A percentile compares a stretch with the other conserved stretches of the same genome.
phyloP scores from a whole-genome alignment of 495 filamentous ascomycete species.

The Neurospora pannonica region DNA sequence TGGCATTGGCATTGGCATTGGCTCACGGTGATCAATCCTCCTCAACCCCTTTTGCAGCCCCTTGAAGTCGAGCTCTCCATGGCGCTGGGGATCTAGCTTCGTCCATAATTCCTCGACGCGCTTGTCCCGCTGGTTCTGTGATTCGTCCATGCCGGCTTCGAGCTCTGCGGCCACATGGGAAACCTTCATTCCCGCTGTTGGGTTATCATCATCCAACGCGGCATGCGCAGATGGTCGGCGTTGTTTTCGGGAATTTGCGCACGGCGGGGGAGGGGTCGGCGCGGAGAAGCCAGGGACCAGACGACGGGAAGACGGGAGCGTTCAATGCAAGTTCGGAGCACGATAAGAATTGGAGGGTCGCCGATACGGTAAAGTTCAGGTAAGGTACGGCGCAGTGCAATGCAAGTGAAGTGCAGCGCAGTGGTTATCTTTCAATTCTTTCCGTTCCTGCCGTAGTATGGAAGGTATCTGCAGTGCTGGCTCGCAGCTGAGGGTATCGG shows the following conservation, averaged over 20 bases:
- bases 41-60: slow-evolving; percentile 75
- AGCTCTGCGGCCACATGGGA: slow-evolving; percentile 34
- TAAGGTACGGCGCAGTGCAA: neutral
- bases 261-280: slow-evolving; percentile 6
- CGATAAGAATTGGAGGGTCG: neutral
- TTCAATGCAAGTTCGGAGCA: neutral
- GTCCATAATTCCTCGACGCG: slow-evolving; percentile 74
- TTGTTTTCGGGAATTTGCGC: neutral
- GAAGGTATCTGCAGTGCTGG: neutral
- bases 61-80: slow-evolving; percentile 71
- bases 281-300: neutral
- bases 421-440: neutral
- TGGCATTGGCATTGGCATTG: slow-evolving; percentile 2
- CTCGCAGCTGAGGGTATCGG: neutral
- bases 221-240: neutral
- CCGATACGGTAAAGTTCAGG: neutral
- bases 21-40: slow-evolving; percentile 88
- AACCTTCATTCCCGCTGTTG: slow-evolving; percentile 27
- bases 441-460: neutral
- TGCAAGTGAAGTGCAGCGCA: neutral
- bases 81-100: slow-evolving; percentile 62
- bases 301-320: neutral
- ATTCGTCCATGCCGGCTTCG: slow-evolving; percentile 45
- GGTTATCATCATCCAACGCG: slow-evolving; percentile 25
- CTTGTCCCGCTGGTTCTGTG: slow-evolving; percentile 61